Base-by-base conservation (phyloP, 1,284 basidiomycete species). In the Microbotryum intermedium region DNA sequence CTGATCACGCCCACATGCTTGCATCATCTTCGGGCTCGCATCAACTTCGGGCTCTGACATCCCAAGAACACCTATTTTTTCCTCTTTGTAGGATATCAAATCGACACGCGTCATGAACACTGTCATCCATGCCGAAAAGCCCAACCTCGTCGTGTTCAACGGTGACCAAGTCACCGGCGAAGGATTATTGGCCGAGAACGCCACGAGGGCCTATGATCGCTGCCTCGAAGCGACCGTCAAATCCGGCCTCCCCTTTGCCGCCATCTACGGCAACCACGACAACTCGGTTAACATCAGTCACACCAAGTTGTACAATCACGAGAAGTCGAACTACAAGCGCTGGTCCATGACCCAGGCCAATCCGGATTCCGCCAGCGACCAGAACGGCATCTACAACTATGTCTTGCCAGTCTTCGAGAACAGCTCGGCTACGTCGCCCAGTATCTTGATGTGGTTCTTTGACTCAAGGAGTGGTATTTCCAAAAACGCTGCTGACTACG, bases 251-350 rank as follows among this genome's bases (percentile, higher is more conserved):
- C 55, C 55, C 9, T 50, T 56, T 16, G 55, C 55, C 6, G 21
- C 46, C 21, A 23, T 56, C 47, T 56, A 49, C 29, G 55, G 55
- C 21, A 56, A 56, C 29, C 55, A 56, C 29, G 55, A 56, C 55
- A 39, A 50, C 28, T 39, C 55, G 16, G 11, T 20, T 6, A 56
- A 56, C 34, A 48, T 49, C 46, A 26, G 45, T 20, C 55, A 56
- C 21, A 16, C 42, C 16, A 9, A 8, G 1, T 18, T 56, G 16
- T 56, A 39, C 30, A 1, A 20, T 9, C 34, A 48, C 29, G 55
- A 56, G 26, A 45, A 42, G 28, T 11, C n/a, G 18, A 20, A 30
- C 23, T 56, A 39, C 55, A 4, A 28, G 18, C 2, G 7, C 28
- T 45, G 34, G 26, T 48, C 46, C 9, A 8, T 26, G 11, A 56